Evolutionary conservation across 2,329 filamentous ascomycete species (phyloP), one percentile per base, ranked within the genome.

Genomic region (Alternaria brassicae): DNA sequence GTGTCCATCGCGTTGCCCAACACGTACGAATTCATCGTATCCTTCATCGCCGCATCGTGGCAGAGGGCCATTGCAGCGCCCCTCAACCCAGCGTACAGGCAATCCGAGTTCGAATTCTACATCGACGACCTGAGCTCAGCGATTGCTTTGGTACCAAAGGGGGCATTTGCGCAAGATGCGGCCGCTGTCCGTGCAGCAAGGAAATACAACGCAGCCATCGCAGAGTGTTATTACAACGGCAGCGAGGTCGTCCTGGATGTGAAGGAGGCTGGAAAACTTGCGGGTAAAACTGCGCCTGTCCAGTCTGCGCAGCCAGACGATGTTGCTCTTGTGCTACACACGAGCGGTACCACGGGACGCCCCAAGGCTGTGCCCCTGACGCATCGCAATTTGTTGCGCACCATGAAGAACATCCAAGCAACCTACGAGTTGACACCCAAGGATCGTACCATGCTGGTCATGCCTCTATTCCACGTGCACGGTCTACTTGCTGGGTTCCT

Each of bases 381-480:
- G 12, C 92, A 95, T 79, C 86, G 85, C 67, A 95, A 96, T 78
- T 83, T 96, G 61, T 90, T 91, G 6, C 84, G 88, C 60, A 94
- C 91, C 15, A 95, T 95, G 91, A 84, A 85, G 70, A 96, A 95
- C 79, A 92, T 96, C 74, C 84, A 90, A 72, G 82, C 84, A 58
- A 96, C 92, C 6, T 96, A 96, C 76, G 78, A 89, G 56, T 84
- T 96, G 60, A 89, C 86, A 0, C 77, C 86, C 6, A 75, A 84
- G 52, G 92, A 96, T 77, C 87, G 92, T 45, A 94, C 92, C 27
- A 89, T 93, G 85, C 85, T 96, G 15, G 91, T 96, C 60, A 96
- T 96, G 92, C 92, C 92, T 17, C 84, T 96, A 2, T 96, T 96
- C 83, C 92, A 96, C 78, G 92, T 96, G 48, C 92, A 95, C 74